phyloP scores from a whole-genome alignment of 768 basidiomycete genomes.

The Obba rivulosa region DNA sequence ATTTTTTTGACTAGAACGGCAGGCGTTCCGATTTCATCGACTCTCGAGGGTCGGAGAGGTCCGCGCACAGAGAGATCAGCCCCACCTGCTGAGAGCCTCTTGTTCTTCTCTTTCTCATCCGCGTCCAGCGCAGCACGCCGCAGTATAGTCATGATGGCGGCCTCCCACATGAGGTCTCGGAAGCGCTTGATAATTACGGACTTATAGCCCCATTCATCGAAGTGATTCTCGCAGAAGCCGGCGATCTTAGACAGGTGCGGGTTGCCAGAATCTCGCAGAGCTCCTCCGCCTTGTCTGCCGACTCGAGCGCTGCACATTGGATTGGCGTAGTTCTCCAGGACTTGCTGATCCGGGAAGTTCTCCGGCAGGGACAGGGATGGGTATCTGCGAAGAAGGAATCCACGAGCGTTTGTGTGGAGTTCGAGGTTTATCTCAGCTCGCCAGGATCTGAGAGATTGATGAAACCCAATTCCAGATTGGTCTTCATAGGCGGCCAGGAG shows the following conservation, averaged over 20 bases:
- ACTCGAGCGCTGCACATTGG: conserved; percentile 16
- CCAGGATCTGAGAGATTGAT: conserved; percentile 20
- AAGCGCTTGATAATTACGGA: conserved; percentile 19
- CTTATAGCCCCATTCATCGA: conserved; percentile 22
- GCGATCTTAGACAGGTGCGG: conserved; percentile 18
- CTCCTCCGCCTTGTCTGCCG: conserved; percentile 11
- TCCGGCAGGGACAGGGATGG: conserved; percentile 12
- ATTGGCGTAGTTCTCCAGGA: conserved; percentile 18
- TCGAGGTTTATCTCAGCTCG: conserved; percentile 19
- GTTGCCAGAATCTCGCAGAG: conserved; percentile 16
- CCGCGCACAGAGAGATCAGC: conserved; percentile 14
- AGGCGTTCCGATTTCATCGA: conserved; percentile 20
- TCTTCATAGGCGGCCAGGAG: conserved; percentile 16
- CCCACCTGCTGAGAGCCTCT: conserved; percentile 14
- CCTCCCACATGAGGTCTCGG: conserved; percentile 17
- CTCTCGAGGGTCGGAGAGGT: conserved; percentile 14
- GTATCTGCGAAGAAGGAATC: conserved; percentile 11
- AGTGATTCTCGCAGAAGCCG: conserved; percentile 21
- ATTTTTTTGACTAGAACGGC: conserved; percentile 15
- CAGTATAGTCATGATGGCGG: conserved; percentile 16
- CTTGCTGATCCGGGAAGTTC: conserved; percentile 16
- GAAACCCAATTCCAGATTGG: conserved; percentile 8
- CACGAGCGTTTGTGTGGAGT: conserved; percentile 20
- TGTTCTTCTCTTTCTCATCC: conserved; percentile 25
- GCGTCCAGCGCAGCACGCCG: conserved; percentile 24